Evolutionary conservation across 2,329 filamentous ascomycete species (phyloP), one percentile per base, ranked within the genome.

Genomic region (Thielaviopsis euricoi): DNA sequence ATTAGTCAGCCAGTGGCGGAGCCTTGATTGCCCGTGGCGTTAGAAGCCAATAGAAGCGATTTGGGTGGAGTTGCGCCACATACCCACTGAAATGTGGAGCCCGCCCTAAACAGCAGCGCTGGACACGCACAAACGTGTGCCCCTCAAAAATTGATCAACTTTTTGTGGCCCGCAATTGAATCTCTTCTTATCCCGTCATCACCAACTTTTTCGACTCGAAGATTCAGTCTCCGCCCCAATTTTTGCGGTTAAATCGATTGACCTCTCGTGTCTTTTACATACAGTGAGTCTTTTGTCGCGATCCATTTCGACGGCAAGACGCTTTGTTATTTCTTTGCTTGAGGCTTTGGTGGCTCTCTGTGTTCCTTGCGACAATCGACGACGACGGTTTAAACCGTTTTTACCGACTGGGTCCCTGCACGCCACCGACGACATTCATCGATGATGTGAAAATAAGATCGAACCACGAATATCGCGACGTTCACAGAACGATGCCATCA

Each of bases 201-300:
- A 60, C 58, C 62, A 64, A 64, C 64, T 64, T 66, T 55, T 53
- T 53, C 56, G 85, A 95, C 89, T 88, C 81, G 88, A 93, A 89
- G 89, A 85, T 81, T 94, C 91, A 96, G 91, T 97, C 91, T 95
- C 91, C 91, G 90, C 86, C 81, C 84, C 87, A 84, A 74, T 74
- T 74, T 58, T 52, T 37, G 87, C 89, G 91, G 91, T 96, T 95
- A 95, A 97, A 95, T 86, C 83, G 91, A 97, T 97, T 97, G 91
- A 89, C 77, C 79, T 86, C 86, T 90, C 87, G 79, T 85, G 86
- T 90, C 89, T 83, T 73, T 67, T 62, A 60, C 56, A 43, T 62
- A 62, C 60, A 64, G 70, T 72, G 64, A 74, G 73, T 73, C 43
- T 57, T 52, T 17, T 15, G 19, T 43, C 40, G 33, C 48, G 12